phyloP scores from a whole-genome alignment of 192 early-diverging fungal genomes.

The Gonapodya sp. region DNA sequence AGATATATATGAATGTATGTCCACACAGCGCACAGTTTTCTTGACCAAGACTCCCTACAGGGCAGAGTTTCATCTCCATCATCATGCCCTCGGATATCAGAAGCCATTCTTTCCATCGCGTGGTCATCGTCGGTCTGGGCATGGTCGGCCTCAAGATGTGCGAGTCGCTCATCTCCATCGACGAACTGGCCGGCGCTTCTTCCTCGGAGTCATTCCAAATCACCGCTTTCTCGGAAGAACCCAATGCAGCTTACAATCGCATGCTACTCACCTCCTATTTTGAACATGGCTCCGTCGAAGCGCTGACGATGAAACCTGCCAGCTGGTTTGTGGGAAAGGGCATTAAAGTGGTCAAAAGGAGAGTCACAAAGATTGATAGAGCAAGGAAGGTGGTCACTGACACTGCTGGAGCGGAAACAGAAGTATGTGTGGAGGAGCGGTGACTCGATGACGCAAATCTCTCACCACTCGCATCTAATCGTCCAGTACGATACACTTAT shows the following conservation, averaged over 20 bases:
- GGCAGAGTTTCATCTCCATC: neutral
- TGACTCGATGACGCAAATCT: neutral
- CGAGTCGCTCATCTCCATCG: slow-evolving; percentile 48
- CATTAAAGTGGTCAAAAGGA: slow-evolving; percentile 19
- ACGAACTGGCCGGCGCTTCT: slow-evolving; percentile 15
- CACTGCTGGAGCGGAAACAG: neutral
- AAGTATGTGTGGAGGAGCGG: neutral
- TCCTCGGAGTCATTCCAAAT: slow-evolving; percentile 31
- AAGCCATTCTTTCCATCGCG: neutral
- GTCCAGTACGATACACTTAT: slow-evolving; percentile 41
- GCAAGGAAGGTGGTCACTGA: neutral
- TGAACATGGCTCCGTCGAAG: slow-evolving; percentile 30
- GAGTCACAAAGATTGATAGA: neutral
- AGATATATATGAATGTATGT: too few relatives aligned
- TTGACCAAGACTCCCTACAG: too few relatives aligned
- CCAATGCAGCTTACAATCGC: slow-evolving; percentile 50
- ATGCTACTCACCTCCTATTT: slow-evolving; percentile 58
- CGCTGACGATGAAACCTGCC: slow-evolving; percentile 32
- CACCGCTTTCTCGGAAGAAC: slow-evolving; percentile 46
- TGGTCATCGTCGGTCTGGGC: slow-evolving; percentile 56
- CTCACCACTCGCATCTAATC: neutral
- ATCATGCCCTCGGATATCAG: neutral
- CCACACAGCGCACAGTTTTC: too few relatives aligned
- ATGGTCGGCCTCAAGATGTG: slow-evolving; percentile 60
- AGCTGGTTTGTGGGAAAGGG: slow-evolving; percentile 44